Conservation (phyloP, 2,329 filamentous ascomycete genomes). For the Chrysoporthe austroafricana region DNA sequence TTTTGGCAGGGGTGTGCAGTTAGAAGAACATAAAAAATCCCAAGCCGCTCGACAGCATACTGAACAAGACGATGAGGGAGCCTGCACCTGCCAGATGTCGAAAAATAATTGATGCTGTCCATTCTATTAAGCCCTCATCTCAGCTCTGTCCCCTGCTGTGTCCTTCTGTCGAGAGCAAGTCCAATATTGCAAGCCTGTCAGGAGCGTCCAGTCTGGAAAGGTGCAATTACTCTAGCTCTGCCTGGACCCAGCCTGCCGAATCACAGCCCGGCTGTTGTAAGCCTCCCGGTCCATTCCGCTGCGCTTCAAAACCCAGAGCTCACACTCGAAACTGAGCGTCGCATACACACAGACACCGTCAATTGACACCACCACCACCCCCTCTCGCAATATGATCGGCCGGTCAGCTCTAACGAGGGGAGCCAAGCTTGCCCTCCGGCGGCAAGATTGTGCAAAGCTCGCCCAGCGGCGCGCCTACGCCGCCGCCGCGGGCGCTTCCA, state of each 20-base stretch:
- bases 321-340: conserved; percentile 31
- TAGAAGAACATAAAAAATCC: background rate
- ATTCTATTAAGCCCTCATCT: background rate
- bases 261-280: conserved; percentile 27
- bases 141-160: background rate
- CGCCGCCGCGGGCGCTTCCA: conserved; percentile 60
- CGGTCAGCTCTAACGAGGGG: conserved; percentile 63
- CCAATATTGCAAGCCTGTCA: background rate
- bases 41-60: background rate
- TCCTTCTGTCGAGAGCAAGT: background rate
- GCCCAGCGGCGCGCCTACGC: conserved; percentile 56
- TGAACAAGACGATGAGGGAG: background rate
- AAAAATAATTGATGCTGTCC: background rate
- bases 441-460: conserved; percentile 60
- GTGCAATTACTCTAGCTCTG: conserved; percentile 14
- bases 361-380: conserved; percentile 56
- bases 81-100: background rate
- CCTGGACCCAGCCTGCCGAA: conserved; percentile 17
- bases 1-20: background rate
- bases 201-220: background rate
- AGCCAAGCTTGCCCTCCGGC: conserved; percentile 61
- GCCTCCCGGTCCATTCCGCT: conserved; percentile 23
- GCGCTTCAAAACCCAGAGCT: conserved; percentile 34
- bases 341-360: conserved; percentile 43
- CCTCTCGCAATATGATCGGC: conserved; percentile 63